A percentile compares a stretch with the other conserved stretches of the same genome.
Evolutionary conservation across 495 filamentous ascomycete species (phyloP).

Genomic region (Penicillium longicatenatum): DNA sequence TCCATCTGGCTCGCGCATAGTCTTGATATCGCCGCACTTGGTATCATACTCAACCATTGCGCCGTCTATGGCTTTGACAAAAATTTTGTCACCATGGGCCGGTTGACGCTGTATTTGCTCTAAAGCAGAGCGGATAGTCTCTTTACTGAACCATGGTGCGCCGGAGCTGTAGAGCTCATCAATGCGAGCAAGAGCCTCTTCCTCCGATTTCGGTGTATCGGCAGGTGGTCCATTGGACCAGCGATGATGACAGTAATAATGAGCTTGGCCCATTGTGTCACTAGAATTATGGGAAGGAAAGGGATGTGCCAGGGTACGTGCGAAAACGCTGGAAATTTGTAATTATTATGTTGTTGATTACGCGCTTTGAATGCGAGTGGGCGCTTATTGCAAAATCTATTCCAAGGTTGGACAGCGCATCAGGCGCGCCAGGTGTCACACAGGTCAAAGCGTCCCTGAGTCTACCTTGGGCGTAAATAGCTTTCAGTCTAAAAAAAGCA

Average conservation of each 20-base stretch:
- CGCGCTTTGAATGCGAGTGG: background rate
- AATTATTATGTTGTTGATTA: background rate
- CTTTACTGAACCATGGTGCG: slow-evolving; percentile 24
- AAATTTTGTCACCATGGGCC: slow-evolving; percentile 9
- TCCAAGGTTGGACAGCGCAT: background rate
- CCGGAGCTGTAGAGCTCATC: slow-evolving; percentile 18
- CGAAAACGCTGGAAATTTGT: background rate
- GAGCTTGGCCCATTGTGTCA: slow-evolving; percentile 1
- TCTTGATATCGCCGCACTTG: slow-evolving; percentile 5
- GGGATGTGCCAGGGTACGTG: background rate
- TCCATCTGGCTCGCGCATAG: background rate
- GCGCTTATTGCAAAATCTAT: slow-evolving; percentile 1
- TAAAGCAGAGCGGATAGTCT: slow-evolving; percentile 7
- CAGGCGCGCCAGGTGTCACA: background rate
- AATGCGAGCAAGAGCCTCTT: slow-evolving; percentile 17
- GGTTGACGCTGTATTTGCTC: slow-evolving; percentile 15
- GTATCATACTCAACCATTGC: slow-evolving; percentile 10
- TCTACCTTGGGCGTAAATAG: slow-evolving; percentile 1
- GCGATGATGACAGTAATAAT: background rate
- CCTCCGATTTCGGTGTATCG: slow-evolving; percentile 8
- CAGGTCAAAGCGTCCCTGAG: background rate
- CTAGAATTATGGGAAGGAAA: background rate
- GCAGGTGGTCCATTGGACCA: slow-evolving; percentile 1
- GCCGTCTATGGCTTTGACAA: slow-evolving; percentile 14
- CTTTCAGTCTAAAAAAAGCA: background rate